Evolutionary conservation across 306 rosid genomes (phyloP).

Genomic region (Gastrolobium bilobum): DNA sequence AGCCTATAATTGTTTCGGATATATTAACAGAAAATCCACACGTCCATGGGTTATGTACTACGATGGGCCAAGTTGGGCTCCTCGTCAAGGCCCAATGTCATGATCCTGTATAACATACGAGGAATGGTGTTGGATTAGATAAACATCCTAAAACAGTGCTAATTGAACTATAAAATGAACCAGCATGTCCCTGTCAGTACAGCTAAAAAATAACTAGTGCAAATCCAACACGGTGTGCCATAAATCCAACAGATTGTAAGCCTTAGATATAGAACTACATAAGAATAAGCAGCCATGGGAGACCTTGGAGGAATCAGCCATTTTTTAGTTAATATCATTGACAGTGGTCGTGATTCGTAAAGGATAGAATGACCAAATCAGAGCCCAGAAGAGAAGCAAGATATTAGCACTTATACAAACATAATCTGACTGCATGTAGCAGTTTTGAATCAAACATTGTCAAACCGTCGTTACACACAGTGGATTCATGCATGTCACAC

Average conservation of each 20-base stretch:
- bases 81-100: not conserved
- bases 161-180: not conserved
- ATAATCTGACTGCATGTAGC: slow-evolving; percentile 55
- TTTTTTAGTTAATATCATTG: slow-evolving; percentile 21
- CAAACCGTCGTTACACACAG: slow-evolving; percentile 62
- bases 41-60: not conserved
- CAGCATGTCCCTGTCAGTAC: not conserved
- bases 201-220: not conserved
- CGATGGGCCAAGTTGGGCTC: not conserved
- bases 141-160: not conserved
- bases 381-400: slow-evolving; percentile 49
- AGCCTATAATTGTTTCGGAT: not conserved
- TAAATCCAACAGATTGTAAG: not conserved
- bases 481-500: slow-evolving; percentile 67
- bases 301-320: slow-evolving; percentile 29
- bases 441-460: slow-evolving; percentile 58
- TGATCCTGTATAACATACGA: not conserved
- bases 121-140: not conserved
- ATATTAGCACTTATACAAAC: slow-evolving; percentile 60
- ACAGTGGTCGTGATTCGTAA: not conserved
- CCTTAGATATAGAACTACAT: not conserved
- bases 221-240: not conserved
- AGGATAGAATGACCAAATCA: slow-evolving; percentile 42
- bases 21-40: not conserved
- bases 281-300: slow-evolving; percentile 13